These are phyloP conservation scores for Stramenopiles sp. DNA, from an alignment of 352 stramenopile genomes.

Conservation along the genomic window DNA sequence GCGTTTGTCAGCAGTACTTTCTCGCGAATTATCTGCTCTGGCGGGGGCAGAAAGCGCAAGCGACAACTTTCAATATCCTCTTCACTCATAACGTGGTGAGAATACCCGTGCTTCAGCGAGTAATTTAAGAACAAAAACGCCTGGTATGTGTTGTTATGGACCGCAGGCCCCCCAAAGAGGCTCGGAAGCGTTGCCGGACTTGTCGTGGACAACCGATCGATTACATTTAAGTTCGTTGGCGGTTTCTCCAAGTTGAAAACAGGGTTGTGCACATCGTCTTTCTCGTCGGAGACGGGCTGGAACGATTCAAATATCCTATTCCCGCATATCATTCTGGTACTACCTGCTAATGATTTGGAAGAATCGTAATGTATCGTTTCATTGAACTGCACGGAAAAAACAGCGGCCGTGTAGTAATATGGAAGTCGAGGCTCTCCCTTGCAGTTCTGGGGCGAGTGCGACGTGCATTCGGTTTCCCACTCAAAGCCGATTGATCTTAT, in stretches of 20 bases:
- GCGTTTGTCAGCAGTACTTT: not conserved
- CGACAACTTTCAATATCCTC: not conserved
- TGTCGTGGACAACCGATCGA: not conserved
- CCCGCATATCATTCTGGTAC: not conserved
- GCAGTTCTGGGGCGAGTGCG: not conserved
- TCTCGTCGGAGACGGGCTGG: not conserved
- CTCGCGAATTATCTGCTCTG: not conserved
- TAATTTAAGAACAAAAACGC: not conserved
- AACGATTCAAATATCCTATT: constrained; percentile 5
- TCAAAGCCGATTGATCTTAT: not conserved
- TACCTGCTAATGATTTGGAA: not conserved
- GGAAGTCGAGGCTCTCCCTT: not conserved
- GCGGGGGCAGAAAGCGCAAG: not conserved
- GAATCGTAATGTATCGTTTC: not conserved
- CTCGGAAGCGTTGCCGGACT: not conserved
- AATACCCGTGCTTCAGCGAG: not conserved
- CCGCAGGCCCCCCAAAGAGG: too few relatives aligned
- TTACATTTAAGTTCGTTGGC: not conserved
- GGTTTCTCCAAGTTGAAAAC: not conserved
- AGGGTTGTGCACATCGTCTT: not conserved
- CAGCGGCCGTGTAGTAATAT: not conserved
- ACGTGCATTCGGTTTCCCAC: not conserved
- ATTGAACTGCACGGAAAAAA: not conserved
- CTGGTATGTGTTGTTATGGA: not conserved
- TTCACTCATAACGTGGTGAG: not conserved